Base-by-base conservation (phyloP, 2,329 filamentous ascomycete species). In the Thyridium curvatum region DNA sequence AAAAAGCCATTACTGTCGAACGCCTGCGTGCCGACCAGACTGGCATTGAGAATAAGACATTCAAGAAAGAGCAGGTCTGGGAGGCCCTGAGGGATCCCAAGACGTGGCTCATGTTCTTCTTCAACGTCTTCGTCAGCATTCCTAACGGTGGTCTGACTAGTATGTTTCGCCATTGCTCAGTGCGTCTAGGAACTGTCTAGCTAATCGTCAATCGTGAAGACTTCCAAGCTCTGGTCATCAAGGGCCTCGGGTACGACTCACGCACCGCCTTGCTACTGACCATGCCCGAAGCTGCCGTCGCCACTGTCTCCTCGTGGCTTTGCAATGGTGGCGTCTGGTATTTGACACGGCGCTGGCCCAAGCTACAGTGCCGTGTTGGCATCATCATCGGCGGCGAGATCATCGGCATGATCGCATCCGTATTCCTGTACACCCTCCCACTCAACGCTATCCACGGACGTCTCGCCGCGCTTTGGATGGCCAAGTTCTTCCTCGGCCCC, bases 61-160 rank as follows among this genome's bases (percentile, higher is more conserved):
- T 47, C 44, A 50, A 47, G 29, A 37, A 39, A 12, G 49, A 51
- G 32, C 49, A 53, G 37, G 45, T 52, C 16, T 43, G 45, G 40
- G 45, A 53, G 36, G 41, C 46, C 9, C 3, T 68, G 1, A 35
- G 52, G 3, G 77, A 81, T 44, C 65, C 72, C 0, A 79, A 80
- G 55, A 77, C 74, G 0, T 80, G 74, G 73, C 62, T 79, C n/a
- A 49, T 80, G 7, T 76, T 77, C 41, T 45, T 76, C 30, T 46
- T 46, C 40, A 33, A 45, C 13, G 35, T 41, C 12, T 43, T 41
- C 10, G 46, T 45, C 9, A 44, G 46, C 40, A 46, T 48, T 21
- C 46, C 46, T 34, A 48, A 48, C 34, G 65, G 72, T 54, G 68
- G 71, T 1, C 59, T 67, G 44, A 40, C 42, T 4, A 44, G 42